Evolutionary conservation across 2,329 filamentous ascomycete species (phyloP).

Genomic region (Aureobasidium namibiae): DNA sequence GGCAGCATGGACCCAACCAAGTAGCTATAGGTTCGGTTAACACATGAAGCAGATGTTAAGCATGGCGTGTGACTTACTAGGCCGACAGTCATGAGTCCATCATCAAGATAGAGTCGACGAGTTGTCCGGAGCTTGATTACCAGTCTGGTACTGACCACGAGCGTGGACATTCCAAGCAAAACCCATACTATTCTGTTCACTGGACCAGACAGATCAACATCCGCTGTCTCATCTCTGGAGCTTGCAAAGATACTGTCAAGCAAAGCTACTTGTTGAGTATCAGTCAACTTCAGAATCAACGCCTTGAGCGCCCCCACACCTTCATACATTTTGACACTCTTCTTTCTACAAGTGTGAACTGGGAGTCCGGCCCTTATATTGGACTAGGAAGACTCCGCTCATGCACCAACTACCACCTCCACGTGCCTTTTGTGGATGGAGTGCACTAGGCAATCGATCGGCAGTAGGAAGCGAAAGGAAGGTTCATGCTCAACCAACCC

Average conservation of each 20-base stretch:
- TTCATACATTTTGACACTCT: not conserved
- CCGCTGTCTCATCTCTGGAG: not conserved
- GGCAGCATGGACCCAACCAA: slow-evolving; percentile 20
- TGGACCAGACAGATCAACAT: not conserved
- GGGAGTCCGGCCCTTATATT: not conserved
- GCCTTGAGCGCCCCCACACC: not conserved
- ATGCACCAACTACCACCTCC: not conserved
- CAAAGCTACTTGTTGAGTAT: not conserved
- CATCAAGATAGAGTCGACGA: slow-evolving; percentile 22
- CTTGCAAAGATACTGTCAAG: not conserved
- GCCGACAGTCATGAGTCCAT: slow-evolving; percentile 21
- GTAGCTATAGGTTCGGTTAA: slow-evolving; percentile 4
- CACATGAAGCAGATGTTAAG: not conserved
- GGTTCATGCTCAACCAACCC: not conserved
- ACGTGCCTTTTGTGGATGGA: not conserved
- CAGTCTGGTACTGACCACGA: slow-evolving; percentile 19
- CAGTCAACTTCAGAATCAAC: not conserved
- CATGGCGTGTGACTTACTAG: slow-evolving; percentile 12
- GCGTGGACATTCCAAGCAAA: slow-evolving; percentile 20
- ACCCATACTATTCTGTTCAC: slow-evolving; percentile 15
- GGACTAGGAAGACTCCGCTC: not conserved
- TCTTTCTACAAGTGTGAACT: not conserved
- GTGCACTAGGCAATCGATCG: not conserved
- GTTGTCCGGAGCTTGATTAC: slow-evolving; percentile 20
- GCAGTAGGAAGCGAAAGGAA: not conserved